Conservation (phyloP, 192 early-diverging fungal species). For the Gigaspora rosea region DNA sequence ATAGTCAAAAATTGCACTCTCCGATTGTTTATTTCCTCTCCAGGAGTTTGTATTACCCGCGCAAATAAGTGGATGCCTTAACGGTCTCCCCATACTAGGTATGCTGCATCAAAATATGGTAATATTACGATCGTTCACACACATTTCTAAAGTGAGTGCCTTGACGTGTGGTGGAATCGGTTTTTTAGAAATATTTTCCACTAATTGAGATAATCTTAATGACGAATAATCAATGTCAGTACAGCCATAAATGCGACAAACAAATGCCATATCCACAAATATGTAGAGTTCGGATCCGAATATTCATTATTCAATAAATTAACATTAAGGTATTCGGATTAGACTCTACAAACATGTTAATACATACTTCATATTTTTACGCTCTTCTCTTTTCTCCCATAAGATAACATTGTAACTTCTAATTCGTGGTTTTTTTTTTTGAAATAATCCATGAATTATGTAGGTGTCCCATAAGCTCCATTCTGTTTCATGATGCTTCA, state of each 20-base stretch:
- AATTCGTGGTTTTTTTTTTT: slow-evolving; percentile 77
- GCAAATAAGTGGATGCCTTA: too few relatives aligned
- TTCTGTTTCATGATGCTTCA: slow-evolving; percentile 74
- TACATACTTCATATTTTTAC: slow-evolving; percentile 73
- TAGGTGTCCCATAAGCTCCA: slow-evolving; percentile 97
- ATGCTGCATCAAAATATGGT: too few relatives aligned
- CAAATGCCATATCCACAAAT: background rate
- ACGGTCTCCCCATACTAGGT: too few relatives aligned
- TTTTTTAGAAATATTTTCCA: slow-evolving; percentile 80
- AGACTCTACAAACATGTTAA: background rate
- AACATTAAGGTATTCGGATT: background rate
- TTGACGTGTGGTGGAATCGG: slow-evolving; percentile 84
- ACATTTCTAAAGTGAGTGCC: slow-evolving; percentile 82
- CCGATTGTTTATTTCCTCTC: too few relatives aligned
- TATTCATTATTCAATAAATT: background rate
- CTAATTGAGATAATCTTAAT: slow-evolving; percentile 70
- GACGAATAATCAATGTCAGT: background rate
- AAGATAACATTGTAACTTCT: slow-evolving; percentile 91
- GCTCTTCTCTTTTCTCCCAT: slow-evolving; percentile 88
- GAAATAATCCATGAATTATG: slow-evolving; percentile 88
- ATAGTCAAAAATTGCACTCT: too few relatives aligned
- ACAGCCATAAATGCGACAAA: background rate
- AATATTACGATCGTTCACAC: slow-evolving; percentile 83
- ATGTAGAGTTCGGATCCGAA: background rate
- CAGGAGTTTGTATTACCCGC: too few relatives aligned